Percentiles rank a stretch among this genome's conserved stretches.
Conservation (phyloP, 2,329 filamentous ascomycete genomes). For the Aspergillus calidoustus region DNA sequence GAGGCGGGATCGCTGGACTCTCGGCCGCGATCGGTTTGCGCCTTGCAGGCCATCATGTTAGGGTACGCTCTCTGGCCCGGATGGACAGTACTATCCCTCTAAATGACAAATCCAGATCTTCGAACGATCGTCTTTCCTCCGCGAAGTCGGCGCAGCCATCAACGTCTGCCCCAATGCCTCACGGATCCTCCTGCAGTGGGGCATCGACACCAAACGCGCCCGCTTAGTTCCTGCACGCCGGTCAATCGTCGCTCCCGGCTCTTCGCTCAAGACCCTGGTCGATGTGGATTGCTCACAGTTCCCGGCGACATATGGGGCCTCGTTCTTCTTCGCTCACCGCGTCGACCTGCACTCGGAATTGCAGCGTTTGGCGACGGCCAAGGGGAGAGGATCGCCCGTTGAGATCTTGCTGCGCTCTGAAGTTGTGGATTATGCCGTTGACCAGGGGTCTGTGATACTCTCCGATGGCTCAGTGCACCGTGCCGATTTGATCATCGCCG, state of each 20-base stretch:
- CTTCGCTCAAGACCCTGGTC: background rate
- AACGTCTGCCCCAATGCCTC: conserved; percentile 33
- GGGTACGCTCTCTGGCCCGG: background rate
- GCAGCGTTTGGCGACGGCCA: conserved; percentile 19
- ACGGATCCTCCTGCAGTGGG: conserved; percentile 29
- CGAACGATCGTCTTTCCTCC: conserved; percentile 14
- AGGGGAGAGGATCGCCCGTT: background rate
- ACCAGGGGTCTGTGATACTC: conserved; percentile 14
- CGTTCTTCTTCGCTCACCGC: conserved; percentile 20
- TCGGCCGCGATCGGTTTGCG: background rate
- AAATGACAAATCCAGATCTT: background rate
- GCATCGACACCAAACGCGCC: conserved; percentile 23
- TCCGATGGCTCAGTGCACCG: conserved; percentile 24
- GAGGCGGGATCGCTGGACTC: conserved; percentile 1
- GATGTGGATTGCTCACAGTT: background rate
- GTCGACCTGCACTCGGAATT: conserved; percentile 25
- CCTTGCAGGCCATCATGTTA: background rate
- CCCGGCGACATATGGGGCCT: conserved; percentile 6
- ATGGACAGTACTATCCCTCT: background rate
- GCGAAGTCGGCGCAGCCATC: conserved; percentile 35
- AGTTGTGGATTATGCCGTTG: conserved; percentile 27
- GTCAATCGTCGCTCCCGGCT: background rate
- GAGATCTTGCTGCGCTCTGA: conserved; percentile 27
- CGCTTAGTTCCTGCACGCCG: background rate
- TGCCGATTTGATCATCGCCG: conserved; percentile 39